phyloP scores from a whole-genome alignment of 352 stramenopile genomes.

The Blastocystis hominis region DNA sequence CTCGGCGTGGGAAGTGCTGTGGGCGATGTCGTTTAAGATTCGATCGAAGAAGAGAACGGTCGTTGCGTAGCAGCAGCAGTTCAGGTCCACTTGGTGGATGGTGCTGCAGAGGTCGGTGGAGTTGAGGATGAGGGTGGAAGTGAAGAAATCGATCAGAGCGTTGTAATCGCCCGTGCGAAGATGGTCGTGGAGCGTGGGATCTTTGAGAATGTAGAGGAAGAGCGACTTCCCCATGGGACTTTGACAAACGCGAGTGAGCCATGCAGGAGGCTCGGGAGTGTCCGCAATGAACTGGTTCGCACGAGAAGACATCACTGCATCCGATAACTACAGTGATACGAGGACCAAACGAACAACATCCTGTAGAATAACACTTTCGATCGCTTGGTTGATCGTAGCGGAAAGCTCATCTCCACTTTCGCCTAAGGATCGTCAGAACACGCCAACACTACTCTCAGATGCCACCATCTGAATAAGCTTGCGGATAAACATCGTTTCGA shows the following conservation, averaged over 20 bases:
- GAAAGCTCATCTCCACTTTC: background rate
- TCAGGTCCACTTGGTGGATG: background rate
- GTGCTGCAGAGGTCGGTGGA: background rate
- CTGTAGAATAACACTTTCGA: background rate
- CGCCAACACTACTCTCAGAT: background rate
- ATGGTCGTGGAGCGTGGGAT: background rate
- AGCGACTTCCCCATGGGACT: constrained; percentile 13
- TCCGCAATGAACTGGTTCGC: constrained; percentile 2
- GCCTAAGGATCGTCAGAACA: background rate
- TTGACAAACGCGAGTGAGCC: background rate
- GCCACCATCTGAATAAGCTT: background rate
- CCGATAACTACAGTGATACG: background rate
- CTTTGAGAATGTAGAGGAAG: constrained; percentile 27
- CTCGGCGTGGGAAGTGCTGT: background rate
- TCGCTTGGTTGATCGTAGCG: background rate
- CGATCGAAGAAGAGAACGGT: background rate
- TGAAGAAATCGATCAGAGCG: constrained; percentile 30
- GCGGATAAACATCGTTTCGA: constrained; percentile 7
- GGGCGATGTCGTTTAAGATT: background rate
- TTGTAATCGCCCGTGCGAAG: background rate
- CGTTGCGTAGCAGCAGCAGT: background rate
- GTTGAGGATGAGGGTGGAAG: background rate
- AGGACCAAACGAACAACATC: background rate
- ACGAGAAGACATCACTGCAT: background rate
- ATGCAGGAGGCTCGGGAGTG: background rate